Base-by-base conservation (phyloP, 2,329 filamentous ascomycete genomes). In the Epichloe amarillans region DNA sequence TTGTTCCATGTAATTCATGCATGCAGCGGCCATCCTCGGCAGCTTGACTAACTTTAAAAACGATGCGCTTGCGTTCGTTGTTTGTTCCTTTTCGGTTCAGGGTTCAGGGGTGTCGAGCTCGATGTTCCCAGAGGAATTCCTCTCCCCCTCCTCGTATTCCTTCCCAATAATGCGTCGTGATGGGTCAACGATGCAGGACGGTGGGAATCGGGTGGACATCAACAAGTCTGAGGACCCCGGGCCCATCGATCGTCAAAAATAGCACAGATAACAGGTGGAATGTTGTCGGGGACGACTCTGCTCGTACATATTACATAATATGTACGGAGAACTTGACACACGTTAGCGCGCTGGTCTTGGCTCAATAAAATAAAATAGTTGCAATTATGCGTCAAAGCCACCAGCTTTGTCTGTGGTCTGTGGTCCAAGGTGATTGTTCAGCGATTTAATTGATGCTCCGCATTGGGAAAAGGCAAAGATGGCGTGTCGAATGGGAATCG, bases 161-260 rank as follows among this genome's bases (percentile, higher is more conserved):
- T 8, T 7, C 15, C 7, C n/a, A 30, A 30, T 30, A 7, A 7
- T 40, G 38, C 38, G 38, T 40, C 23, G 23, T 7, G 23, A 26
- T 26, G 23, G 7, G 23, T 26, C 38, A 19, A 40, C 33, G 8
- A 39, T 38, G 40, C 40, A 19, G 30, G 40, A 36, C 14, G 41
- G 19, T 19, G 19, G 19, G 19, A 19, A 19, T 19, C 2, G 19
- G 19, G 19, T 19, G 19, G 19, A 19, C 19, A 19, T 2, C 40
- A 15, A 33, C 23, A 42, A 42, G 50, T 15, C 21, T 7, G 17
- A 10, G 15, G 26, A 44, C 14, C 42, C 26, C 10, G 43, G 26
- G 15, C 10, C 33, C 11, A 21, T 21, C 47, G 30, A 37, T 47
- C 39, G 19, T 46, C 47, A 52, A 52, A 43, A 52, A 52, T 52